Base-by-base conservation (phyloP, 202 grass and related monocot genomes). In the Schoenoplectus tabernaemontani region DNA sequence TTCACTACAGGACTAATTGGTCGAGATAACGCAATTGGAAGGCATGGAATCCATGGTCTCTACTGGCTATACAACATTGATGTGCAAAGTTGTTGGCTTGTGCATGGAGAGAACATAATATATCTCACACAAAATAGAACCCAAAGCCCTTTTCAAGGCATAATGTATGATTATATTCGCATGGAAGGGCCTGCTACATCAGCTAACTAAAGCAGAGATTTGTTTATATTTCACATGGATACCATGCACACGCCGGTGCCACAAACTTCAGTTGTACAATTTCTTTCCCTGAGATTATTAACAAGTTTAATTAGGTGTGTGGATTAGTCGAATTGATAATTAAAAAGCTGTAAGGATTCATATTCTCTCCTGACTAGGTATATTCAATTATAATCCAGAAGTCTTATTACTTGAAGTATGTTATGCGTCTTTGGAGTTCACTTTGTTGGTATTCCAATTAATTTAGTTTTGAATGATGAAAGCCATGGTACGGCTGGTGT, bases 91-190 rank as follows among this genome's bases (percentile, higher is more conserved):
- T 17, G 39, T 37, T 94, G 86, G 89, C 91, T 94, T 79, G 43
- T 79, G 15, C 33, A 76, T 63, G 95, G 95, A 53, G 26, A 77
- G 64, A 98, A 98, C 76, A 94, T 88, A 59, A 85, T 98, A 70
- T 98, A 84, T 66, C 90, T 98, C 61, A 98, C 83, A 82, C 95
- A 94, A 63, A 30, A 84, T 16, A 90, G 89, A 72, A 87, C 48
- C 77, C 51, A 71, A 50, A 82, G 86, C 76, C 91, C 89, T 12
- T 98, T 94, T 47, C 95, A 94, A 69, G 95, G 91, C n/a, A 11
- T 98, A 5, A 98, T 98, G 95, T 98, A 98, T n/a, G 95, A 98
- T 64, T 98, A 94, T 84, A 76, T 98, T 46, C 84, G 95, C 12
- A 85, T 98, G 81, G 95, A 98, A 77, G 91, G 87, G 42, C 91